phyloP scores from a whole-genome alignment of 768 basidiomycete species.

The Thelephora aurantiotincta region DNA sequence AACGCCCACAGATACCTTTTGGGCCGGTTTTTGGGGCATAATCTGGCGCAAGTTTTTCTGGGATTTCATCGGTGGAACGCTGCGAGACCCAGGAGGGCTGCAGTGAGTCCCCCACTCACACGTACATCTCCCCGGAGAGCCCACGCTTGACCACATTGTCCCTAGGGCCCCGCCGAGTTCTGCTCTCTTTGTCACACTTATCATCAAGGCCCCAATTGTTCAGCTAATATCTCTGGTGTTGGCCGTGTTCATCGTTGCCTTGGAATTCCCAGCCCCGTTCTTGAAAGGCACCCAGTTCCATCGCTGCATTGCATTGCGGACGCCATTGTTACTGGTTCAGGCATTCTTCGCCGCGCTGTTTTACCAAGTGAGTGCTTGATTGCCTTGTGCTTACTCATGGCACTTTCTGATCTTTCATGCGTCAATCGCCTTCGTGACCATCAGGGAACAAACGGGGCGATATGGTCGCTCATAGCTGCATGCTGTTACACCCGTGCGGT shows the following conservation, averaged over 20 bases:
- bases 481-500: conserved; percentile 55
- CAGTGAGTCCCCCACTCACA: conserved; percentile 36
- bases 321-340: conserved; percentile 52
- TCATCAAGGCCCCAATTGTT: conserved; percentile 66
- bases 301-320: conserved; percentile 48
- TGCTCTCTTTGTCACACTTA: conserved; percentile 53
- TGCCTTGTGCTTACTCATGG: background rate
- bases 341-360: conserved; percentile 48
- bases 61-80: conserved; percentile 79
- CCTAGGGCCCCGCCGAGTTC: conserved; percentile 44
- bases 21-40: conserved; percentile 71
- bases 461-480: conserved; percentile 67
- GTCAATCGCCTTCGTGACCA: background rate
- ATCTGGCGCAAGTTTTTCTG: conserved; percentile 92
- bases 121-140: background rate
- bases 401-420: background rate
- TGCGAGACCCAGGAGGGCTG: conserved; percentile 66
- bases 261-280: conserved; percentile 61
- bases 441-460: conserved; percentile 71
- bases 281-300: conserved; percentile 42
- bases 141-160: background rate
- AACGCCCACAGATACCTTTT: conserved; percentile 39
- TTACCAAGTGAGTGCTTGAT: conserved; percentile 52
- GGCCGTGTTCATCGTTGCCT: conserved; percentile 39
- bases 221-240: conserved; percentile 55